phyloP scores from a whole-genome alignment of 2,329 filamentous ascomycete species.

The Stachybotrys elegans region DNA sequence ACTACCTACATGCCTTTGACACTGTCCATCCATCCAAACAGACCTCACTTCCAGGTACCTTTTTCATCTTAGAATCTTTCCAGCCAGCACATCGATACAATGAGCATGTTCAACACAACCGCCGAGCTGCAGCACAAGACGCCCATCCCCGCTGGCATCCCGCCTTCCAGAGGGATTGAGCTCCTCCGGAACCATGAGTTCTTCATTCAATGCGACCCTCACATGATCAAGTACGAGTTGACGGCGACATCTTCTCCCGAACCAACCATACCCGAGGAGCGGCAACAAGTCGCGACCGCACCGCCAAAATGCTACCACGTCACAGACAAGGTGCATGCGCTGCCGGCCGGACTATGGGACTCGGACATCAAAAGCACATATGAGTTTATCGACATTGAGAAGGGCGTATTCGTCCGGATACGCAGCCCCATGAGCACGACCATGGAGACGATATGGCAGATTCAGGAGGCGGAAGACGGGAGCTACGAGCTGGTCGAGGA shows the following conservation, averaged over 20 bases:
- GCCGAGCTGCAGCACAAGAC: slow-evolving; percentile 37
- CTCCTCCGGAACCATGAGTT: slow-evolving; percentile 47
- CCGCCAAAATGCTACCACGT: slow-evolving; percentile 39
- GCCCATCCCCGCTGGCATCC: slow-evolving; percentile 32
- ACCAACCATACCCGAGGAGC: slow-evolving; percentile 23
- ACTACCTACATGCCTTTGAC: too few species aligned
- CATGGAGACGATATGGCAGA: slow-evolving; percentile 50
- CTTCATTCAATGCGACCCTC: slow-evolving; percentile 48
- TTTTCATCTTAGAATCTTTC: too few species aligned
- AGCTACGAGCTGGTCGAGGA: slow-evolving; percentile 43
- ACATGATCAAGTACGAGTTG: slow-evolving; percentile 38
- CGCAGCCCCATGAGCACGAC: slow-evolving; percentile 44
- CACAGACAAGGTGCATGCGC: slow-evolving; percentile 43
- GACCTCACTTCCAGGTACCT: too few species aligned
- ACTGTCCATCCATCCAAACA: too few species aligned
- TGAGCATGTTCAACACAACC: slow-evolving; percentile 38
- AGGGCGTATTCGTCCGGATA: slow-evolving; percentile 47
- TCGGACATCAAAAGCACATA: slow-evolving; percentile 48
- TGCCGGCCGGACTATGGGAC: slow-evolving; percentile 52
- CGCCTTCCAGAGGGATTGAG: slow-evolving; percentile 31
- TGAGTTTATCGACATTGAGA: slow-evolving; percentile 46
- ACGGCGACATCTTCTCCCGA: slow-evolving; percentile 22
- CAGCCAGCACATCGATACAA: too few species aligned
- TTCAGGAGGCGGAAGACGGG: slow-evolving; percentile 24
- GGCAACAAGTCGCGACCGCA: slow-evolving; percentile 16